These are phyloP conservation scores for Gnaphalium uliginosum DNA, from an alignment of 129 eudicot genomes.

Conservation along the genomic window DNA sequence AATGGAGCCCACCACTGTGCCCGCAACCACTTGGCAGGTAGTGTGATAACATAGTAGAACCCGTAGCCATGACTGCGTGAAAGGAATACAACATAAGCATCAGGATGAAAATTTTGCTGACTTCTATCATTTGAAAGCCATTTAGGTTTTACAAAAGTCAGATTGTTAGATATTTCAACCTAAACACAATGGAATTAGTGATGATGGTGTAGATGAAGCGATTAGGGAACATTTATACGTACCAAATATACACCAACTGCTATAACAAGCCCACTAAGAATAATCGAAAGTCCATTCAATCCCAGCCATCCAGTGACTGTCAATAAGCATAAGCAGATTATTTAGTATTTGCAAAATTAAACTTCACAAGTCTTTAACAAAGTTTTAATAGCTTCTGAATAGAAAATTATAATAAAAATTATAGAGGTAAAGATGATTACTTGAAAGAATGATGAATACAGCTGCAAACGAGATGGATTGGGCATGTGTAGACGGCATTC, in stretches of 20 bases:
- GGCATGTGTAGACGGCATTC: slow-evolving; percentile 99
- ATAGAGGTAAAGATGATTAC: slow-evolving; percentile 37
- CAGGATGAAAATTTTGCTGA: too few relatives aligned
- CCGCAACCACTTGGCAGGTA: slow-evolving; percentile 72
- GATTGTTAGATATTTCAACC: not conserved
- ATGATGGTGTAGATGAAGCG: not conserved
- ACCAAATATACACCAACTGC: slow-evolving; percentile 70
- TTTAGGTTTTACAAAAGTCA: not conserved
- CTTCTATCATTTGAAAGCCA: not conserved
- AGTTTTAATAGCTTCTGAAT: not conserved
- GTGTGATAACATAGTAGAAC: slow-evolving; percentile 68
- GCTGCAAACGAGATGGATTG: slow-evolving; percentile 65
- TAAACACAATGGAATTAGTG: not conserved
- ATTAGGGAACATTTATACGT: slow-evolving; percentile 33
- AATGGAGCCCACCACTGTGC: slow-evolving; percentile 55
- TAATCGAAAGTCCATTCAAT: slow-evolving; percentile 50
- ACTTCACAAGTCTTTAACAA: not conserved
- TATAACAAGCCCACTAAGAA: slow-evolving; percentile 40
- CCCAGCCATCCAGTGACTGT: slow-evolving; percentile 77
- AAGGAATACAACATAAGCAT: not conserved
- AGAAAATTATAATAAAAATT: not conserved
- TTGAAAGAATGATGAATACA: slow-evolving; percentile 48
- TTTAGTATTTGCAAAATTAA: slow-evolving; percentile 5
- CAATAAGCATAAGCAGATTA: not conserved
- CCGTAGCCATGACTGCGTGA: slow-evolving; percentile 84